These are phyloP conservation scores for Coemansia sp. DNA, from an alignment of 192 early-diverging fungal species.

Conservation along the genomic window DNA sequence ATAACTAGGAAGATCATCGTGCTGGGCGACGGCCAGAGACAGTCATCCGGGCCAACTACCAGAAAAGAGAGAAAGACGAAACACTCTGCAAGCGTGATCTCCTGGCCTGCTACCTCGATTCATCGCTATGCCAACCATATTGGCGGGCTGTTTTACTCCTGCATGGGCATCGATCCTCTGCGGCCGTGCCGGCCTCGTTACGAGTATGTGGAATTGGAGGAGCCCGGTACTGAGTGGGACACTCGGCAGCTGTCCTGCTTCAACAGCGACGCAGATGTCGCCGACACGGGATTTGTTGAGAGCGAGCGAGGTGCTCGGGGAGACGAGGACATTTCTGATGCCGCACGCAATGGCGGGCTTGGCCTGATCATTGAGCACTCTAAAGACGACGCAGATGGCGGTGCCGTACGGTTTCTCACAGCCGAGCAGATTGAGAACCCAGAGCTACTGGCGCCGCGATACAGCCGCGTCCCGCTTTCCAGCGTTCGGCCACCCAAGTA, in stretches of 20 bases:
- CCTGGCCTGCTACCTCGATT: slow-evolving; percentile 19
- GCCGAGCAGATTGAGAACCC: slow-evolving; percentile 21
- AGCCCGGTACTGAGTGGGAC: slow-evolving; percentile 32
- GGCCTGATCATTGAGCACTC: slow-evolving; percentile 16
- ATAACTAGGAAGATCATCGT: neutral
- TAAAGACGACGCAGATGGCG: neutral
- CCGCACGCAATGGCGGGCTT: slow-evolving; percentile 26
- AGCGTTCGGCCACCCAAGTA: neutral
- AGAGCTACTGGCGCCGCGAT: slow-evolving; percentile 15
- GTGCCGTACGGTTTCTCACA: slow-evolving; percentile 12
- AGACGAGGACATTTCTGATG: slow-evolving; percentile 27
- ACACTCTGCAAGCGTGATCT: neutral
- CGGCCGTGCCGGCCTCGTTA: neutral
- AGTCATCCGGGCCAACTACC: neutral
- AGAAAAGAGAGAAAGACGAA: neutral
- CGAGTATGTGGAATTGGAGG: slow-evolving; percentile 15
- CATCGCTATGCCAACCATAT: slow-evolving; percentile 9
- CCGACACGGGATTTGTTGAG: too few species aligned
- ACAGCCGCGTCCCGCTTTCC: slow-evolving; percentile 8
- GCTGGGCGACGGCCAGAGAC: neutral
- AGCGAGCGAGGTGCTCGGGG: too few species aligned
- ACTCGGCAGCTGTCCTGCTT: slow-evolving; percentile 19
- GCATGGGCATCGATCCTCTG: slow-evolving; percentile 14
- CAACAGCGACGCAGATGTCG: neutral
- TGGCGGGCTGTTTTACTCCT: neutral